Evolutionary conservation across 2,329 filamentous ascomycete genomes (phyloP).

Genomic region (Ceratocystis alfenasii): DNA sequence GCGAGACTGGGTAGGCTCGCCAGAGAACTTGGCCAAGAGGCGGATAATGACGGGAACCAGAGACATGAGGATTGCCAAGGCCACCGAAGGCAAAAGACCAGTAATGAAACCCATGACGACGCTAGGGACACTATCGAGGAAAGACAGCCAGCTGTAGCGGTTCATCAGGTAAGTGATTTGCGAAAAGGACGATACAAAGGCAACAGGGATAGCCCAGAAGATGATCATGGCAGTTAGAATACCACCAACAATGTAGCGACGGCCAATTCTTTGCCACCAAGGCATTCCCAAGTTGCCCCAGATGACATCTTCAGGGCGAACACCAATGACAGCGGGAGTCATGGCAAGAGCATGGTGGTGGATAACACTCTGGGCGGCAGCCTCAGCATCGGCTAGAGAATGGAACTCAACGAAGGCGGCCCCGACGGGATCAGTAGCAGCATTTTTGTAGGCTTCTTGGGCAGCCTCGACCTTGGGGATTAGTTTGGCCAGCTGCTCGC

Average conservation of each 20-base stretch:
- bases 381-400: constrained; percentile 70
- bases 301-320: constrained; percentile 71
- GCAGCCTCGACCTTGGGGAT: constrained; percentile 54
- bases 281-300: constrained; percentile 76
- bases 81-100: constrained; percentile 68
- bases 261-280: constrained; percentile 74
- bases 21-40: constrained; percentile 60
- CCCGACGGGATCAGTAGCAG: constrained; percentile 53
- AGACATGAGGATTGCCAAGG: constrained; percentile 74
- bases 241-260: constrained; percentile 54
- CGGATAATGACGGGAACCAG: constrained; percentile 68
- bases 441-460: constrained; percentile 54
- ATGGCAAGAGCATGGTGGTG: constrained; percentile 83
- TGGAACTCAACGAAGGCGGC: constrained; percentile 88
- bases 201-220: constrained; percentile 72
- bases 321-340: constrained; percentile 71
- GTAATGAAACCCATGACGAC: constrained; percentile 71
- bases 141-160: constrained; percentile 58
- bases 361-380: constrained; percentile 72
- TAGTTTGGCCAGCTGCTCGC: constrained; percentile 43
- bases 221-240: constrained; percentile 68
- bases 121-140: constrained; percentile 57
- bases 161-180: constrained; percentile 62
- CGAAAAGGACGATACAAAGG: constrained; percentile 71
- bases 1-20: constrained; percentile 65